A percentile compares a stretch with the other conserved stretches of the same genome.
Evolutionary conservation across 306 rosid genomes (phyloP).

Genomic region (Cucurbita ficifolia): DNA sequence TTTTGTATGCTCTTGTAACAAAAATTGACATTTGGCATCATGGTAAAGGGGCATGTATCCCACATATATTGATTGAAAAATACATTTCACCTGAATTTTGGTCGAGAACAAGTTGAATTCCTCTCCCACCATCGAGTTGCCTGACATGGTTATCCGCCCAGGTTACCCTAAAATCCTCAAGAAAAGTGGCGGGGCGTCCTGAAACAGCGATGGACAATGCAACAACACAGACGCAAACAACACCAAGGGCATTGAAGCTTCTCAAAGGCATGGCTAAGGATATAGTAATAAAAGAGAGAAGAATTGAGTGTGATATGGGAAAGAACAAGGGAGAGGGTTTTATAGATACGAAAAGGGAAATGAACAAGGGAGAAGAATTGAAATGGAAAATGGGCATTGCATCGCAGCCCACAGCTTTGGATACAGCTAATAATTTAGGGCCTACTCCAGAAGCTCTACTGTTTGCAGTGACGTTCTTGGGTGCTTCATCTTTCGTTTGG

Average conservation of each 20-base stretch:
- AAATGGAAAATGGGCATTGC: constrained; percentile 13
- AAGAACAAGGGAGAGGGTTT: constrained; percentile 8
- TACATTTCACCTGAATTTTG: constrained; percentile 44
- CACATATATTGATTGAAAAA: no score
- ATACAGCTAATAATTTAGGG: constrained; percentile 62
- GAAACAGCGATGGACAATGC: constrained; percentile 18
- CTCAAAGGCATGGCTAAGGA: constrained; percentile 15
- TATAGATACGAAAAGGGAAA: constrained; percentile 10
- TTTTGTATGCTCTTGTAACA: no score
- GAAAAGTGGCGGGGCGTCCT: constrained; percentile 65
- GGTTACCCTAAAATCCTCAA: constrained; percentile 46
- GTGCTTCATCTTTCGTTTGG: constrained; percentile 4
- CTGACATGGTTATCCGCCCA: constrained; percentile 72
- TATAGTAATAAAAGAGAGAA: not conserved
- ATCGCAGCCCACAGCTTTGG: constrained; percentile 31
- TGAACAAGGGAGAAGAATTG: constrained; percentile 1
- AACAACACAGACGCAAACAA: constrained; percentile 16
- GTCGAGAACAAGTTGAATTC: constrained; percentile 73
- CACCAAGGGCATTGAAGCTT: not conserved
- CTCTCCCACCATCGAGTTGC: constrained; percentile 64
- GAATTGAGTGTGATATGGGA: constrained; percentile 6
- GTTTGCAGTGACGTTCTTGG: not conserved
- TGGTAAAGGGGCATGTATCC: no score
- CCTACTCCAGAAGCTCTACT: constrained; percentile 26
- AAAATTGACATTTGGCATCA: no score